Evolutionary conservation across 345 rosid species (phyloP).

Genomic region (Sonneratia alba): DNA sequence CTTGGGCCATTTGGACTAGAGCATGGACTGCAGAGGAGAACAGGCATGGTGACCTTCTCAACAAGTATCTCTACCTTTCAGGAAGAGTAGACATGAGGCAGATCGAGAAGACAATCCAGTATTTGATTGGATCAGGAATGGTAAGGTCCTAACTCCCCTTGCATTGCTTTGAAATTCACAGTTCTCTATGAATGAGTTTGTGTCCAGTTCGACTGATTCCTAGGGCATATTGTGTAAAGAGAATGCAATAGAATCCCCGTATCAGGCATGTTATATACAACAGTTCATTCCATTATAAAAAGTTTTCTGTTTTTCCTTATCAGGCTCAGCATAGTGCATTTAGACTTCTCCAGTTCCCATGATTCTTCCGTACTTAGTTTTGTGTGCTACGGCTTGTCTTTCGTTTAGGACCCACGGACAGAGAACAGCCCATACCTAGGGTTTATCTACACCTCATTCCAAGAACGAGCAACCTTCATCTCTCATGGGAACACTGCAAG

Average conservation of each 20-base stretch:
- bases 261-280: too few relatives aligned
- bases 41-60: slow-evolving; percentile 64
- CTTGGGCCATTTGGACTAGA: slow-evolving; percentile 70
- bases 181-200: background rate
- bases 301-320: too few relatives aligned
- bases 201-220: too few relatives aligned
- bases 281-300: too few relatives aligned
- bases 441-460: slow-evolving; percentile 88
- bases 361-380: too few relatives aligned
- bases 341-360: too few relatives aligned
- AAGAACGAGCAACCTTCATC: slow-evolving; percentile 92
- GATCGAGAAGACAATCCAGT: slow-evolving; percentile 67
- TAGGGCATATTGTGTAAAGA: too few relatives aligned
- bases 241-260: too few relatives aligned
- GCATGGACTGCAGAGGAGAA: slow-evolving; percentile 81
- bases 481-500: slow-evolving; percentile 98
- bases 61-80: slow-evolving; percentile 54
- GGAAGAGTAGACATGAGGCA: slow-evolving; percentile 74
- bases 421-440: slow-evolving; percentile 91
- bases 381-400: slow-evolving; percentile 3
- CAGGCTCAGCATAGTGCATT: too few relatives aligned
- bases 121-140: slow-evolving; percentile 69
- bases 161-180: background rate
- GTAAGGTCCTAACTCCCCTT: slow-evolving; percentile 20
- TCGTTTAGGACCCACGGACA: slow-evolving; percentile 58